phyloP scores from a whole-genome alignment of 352 stramenopile genomes.

The Phytopythium boreale region DNA sequence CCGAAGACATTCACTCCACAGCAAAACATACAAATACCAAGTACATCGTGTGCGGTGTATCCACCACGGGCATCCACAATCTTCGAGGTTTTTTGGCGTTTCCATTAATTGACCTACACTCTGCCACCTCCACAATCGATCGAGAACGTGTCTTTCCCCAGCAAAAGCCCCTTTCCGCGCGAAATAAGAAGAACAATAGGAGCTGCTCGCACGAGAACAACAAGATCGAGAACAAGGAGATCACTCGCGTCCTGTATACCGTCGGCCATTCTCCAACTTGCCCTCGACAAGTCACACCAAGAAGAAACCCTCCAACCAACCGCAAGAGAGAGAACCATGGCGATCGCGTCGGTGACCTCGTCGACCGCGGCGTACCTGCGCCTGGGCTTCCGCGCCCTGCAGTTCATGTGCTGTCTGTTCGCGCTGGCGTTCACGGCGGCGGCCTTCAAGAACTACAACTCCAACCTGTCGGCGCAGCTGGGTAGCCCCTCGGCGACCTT shows the following conservation, averaged over 20 bases:
- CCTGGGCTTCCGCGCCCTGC: constrained; percentile 31
- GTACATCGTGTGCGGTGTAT: not conserved
- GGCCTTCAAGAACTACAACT: constrained; percentile 31
- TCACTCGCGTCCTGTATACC: not conserved
- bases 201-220: too few relatives aligned
- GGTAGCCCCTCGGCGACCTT: constrained; percentile 42
- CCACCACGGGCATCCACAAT: constrained; percentile 1
- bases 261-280: not conserved
- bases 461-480: constrained; percentile 22
- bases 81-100: not conserved
- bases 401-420: constrained; percentile 61
- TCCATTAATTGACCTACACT: not conserved
- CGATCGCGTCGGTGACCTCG: constrained; percentile 16
- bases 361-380: constrained; percentile 32
- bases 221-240: not conserved
- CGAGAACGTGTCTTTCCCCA: constrained; percentile 5
- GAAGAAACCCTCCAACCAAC: not conserved
- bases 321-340: not conserved
- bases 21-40: not conserved
- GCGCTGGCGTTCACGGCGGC: constrained; percentile 42
- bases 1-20: not conserved
- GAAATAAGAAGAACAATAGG: not conserved
- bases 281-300: not conserved
- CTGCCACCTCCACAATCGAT: not conserved
- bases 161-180: not conserved